Evolutionary conservation across 2,329 filamentous ascomycete genomes (phyloP).

Genomic region (Cercospora sojina): DNA sequence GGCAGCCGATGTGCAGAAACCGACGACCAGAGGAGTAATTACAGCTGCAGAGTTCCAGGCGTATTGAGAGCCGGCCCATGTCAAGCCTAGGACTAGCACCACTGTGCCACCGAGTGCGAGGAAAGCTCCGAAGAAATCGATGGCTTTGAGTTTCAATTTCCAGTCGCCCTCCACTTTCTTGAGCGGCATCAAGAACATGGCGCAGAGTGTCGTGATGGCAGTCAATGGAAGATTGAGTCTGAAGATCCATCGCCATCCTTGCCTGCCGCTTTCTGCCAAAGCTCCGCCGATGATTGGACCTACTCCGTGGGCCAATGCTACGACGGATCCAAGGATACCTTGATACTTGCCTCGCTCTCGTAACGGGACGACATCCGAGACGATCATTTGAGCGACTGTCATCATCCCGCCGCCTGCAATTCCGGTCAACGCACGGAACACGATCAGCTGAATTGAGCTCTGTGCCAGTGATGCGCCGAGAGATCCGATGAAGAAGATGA

Average conservation of each 20-base stretch:
- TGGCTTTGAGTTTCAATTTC: conserved; percentile 45
- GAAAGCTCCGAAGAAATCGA: conserved; percentile 57
- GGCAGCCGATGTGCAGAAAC: conserved; percentile 47
- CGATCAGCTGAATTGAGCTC: conserved; percentile 47
- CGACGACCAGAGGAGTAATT: conserved; percentile 53
- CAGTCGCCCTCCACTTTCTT: conserved; percentile 56
- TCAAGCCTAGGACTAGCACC: conserved; percentile 55
- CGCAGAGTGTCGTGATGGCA: conserved; percentile 47
- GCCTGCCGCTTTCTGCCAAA: conserved; percentile 26
- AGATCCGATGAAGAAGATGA: conserved; percentile 55
- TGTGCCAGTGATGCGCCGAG: conserved; percentile 25
- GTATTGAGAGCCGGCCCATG: conserved; percentile 55
- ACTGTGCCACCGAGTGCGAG: conserved; percentile 53
- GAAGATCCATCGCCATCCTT: conserved; percentile 31
- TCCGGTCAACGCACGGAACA: conserved; percentile 57
- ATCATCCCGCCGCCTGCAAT: conserved; percentile 47
- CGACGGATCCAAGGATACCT: conserved; percentile 29
- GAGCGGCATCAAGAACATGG: conserved; percentile 58
- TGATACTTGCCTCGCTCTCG: conserved; percentile 32
- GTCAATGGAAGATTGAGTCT: conserved; percentile 53
- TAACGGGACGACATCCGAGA: conserved; percentile 34
- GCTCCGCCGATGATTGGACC: conserved; percentile 50
- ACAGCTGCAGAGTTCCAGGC: conserved; percentile 57
- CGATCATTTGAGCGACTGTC: conserved; percentile 35
- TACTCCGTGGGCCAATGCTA: conserved; percentile 42